Evolutionary conservation across 352 stramenopile species (phyloP).

Genomic region (Pythium phragmitis): DNA sequence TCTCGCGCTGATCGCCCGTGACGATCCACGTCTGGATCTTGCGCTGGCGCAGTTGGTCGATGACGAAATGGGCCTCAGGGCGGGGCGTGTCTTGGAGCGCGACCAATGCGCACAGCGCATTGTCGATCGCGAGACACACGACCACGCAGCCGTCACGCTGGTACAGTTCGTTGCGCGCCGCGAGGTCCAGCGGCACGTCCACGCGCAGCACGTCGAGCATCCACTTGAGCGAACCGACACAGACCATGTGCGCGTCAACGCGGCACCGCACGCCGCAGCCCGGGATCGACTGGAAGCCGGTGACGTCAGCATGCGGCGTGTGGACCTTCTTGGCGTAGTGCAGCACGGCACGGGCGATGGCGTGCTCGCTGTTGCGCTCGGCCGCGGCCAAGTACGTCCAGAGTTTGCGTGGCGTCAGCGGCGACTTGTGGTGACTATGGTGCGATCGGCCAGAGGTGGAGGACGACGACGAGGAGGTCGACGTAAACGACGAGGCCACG

Average conservation of each 20-base stretch:
- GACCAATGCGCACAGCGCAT: constrained; percentile 50
- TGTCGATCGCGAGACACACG: constrained; percentile 56
- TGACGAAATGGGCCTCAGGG: constrained; percentile 47
- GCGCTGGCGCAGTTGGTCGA: constrained; percentile 50
- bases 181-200: constrained; percentile 41
- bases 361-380: constrained; percentile 64
- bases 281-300: constrained; percentile 49
- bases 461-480: constrained; percentile 3
- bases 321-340: constrained; percentile 39
- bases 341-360: constrained; percentile 57
- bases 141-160: constrained; percentile 56
- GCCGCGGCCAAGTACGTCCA: constrained; percentile 53
- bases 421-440: background rate
- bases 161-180: constrained; percentile 42
- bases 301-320: constrained; percentile 24
- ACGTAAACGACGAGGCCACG: constrained; percentile 18
- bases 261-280: constrained; percentile 57
- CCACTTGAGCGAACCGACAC: constrained; percentile 70
- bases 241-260: constrained; percentile 35
- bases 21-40: constrained; percentile 77
- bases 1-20: constrained; percentile 70
- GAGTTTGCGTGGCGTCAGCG: constrained; percentile 22
- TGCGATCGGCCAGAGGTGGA: constrained; percentile 6
- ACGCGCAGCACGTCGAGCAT: constrained; percentile 53
- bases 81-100: constrained; percentile 53